A percentile compares a stretch with the other conserved stretches of the same genome.
Evolutionary conservation across 2,329 filamentous ascomycete genomes (phyloP).

Genomic region (Lecanoromycetidae sp.): DNA sequence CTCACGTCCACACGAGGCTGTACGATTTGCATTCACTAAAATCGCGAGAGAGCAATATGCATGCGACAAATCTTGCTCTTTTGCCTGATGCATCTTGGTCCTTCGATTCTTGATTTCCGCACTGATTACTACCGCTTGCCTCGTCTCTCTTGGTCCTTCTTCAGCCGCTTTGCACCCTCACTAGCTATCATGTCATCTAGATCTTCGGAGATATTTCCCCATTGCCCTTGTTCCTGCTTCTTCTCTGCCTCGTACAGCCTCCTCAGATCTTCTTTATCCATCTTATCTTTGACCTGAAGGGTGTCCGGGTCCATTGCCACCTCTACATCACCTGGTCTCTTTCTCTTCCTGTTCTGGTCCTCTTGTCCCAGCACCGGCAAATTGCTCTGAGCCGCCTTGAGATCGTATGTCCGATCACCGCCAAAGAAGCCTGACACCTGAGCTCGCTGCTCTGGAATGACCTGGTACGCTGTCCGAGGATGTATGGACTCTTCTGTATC

Average conservation of each 20-base stretch:
- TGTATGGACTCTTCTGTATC: conserved; percentile 71
- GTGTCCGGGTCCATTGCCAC: conserved; percentile 81
- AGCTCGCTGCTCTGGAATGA: conserved; percentile 79
- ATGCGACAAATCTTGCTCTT: too few relatives aligned
- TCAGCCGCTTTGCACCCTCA: conserved; percentile 80
- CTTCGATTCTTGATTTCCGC: conserved; percentile 3
- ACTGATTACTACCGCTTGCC: conserved; percentile 37
- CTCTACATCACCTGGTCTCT: conserved; percentile 93
- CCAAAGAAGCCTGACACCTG: conserved; percentile 90
- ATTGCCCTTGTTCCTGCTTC: conserved; percentile 55
- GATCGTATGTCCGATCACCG: conserved; percentile 83
- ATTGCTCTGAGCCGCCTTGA: conserved; percentile 48
- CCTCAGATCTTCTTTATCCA: conserved; percentile 74
- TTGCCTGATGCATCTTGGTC: too few relatives aligned
- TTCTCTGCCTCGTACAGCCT: conserved; percentile 64
- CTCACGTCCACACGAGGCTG: neutral
- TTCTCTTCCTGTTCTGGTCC: conserved; percentile 66
- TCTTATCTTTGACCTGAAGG: conserved; percentile 58
- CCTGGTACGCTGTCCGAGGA: conserved; percentile 72
- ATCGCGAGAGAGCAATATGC: neutral
- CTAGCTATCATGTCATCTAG: conserved; percentile 91
- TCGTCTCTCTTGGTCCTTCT: conserved; percentile 69
- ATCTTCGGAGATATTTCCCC: conserved; percentile 78
- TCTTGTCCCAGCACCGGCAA: conserved; percentile 70
- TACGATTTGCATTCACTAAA: conserved; percentile 2